These are phyloP conservation scores for Verticillium isaacii DNA, from an alignment of 2,329 filamentous ascomycete species.

Conservation along the genomic window DNA sequence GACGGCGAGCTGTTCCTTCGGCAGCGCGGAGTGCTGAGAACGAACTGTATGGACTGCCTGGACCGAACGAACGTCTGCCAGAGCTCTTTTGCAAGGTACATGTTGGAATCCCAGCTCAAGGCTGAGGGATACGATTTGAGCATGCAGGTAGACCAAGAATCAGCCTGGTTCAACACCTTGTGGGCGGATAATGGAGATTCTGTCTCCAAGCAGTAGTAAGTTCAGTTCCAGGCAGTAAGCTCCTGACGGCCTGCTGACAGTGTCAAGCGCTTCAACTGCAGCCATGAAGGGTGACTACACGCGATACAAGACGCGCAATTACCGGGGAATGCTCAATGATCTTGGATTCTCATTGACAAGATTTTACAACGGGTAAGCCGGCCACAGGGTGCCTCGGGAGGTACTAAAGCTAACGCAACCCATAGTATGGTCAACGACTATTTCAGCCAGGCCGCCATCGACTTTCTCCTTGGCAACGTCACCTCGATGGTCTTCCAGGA, in stretches of 20 bases:
- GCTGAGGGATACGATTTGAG: conserved; percentile 72
- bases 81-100: conserved; percentile 80
- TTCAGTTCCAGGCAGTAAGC: neutral
- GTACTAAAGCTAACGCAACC: neutral
- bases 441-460: conserved; percentile 91
- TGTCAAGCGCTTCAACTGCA: conserved; percentile 67
- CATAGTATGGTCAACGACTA: conserved; percentile 93
- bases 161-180: conserved; percentile 89
- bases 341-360: conserved; percentile 82
- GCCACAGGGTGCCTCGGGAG: neutral
- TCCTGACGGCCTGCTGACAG: neutral
- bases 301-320: conserved; percentile 82
- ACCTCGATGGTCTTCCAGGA: conserved; percentile 84
- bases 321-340: conserved; percentile 86
- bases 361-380: conserved; percentile 59
- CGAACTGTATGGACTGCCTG: conserved; percentile 98
- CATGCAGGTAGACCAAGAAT: conserved; percentile 70
- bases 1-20: conserved; percentile 35
- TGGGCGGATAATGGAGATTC: conserved; percentile 99
- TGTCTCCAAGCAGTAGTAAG: conserved; percentile 79
- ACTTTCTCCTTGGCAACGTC: conserved; percentile 88
- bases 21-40: conserved; percentile 78
- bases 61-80: conserved; percentile 96
- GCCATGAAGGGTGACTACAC: conserved; percentile 98
- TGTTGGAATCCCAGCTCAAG: conserved; percentile 74